These are phyloP conservation scores for Coemansia sp. DNA, from an alignment of 192 early-diverging fungal species.

Conservation along the genomic window DNA sequence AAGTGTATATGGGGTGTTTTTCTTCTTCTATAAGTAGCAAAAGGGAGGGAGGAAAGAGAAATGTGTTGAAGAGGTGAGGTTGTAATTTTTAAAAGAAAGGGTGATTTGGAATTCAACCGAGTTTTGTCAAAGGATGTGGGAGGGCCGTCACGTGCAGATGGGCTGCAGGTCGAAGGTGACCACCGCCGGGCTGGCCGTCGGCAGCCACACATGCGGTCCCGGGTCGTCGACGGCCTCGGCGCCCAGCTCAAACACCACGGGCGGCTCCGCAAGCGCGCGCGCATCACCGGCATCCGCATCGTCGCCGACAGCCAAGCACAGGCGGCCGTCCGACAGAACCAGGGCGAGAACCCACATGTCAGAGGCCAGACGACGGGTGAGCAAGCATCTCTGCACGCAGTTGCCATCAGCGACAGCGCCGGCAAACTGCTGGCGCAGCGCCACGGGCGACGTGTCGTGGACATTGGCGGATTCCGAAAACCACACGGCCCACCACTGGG, in stretches of 20 bases:
- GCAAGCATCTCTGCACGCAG: background rate
- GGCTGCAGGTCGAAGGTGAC: conserved; percentile 22
- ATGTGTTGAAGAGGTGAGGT: background rate
- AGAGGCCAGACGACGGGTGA: conserved; percentile 11
- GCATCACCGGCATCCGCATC: background rate
- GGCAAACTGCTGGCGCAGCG: conserved; percentile 15
- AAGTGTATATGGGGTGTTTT: background rate
- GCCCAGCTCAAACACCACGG: conserved; percentile 15
- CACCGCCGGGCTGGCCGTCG: conserved; percentile 24
- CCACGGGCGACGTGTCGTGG: conserved; percentile 3
- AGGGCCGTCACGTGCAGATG: conserved; percentile 4
- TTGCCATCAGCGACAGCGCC: background rate
- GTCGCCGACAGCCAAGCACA: conserved; percentile 14
- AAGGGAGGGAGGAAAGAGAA: background rate
- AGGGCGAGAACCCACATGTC: conserved; percentile 21
- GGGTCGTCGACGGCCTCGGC: background rate
- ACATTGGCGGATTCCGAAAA: background rate
- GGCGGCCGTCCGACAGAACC: conserved; percentile 14
- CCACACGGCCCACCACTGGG: conserved; percentile 42
- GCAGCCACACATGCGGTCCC: conserved; percentile 26
- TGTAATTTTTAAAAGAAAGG: background rate
- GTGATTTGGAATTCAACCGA: background rate
- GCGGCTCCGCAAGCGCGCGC: background rate
- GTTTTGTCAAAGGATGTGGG: background rate
- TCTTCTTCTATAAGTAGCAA: background rate